phyloP scores from a whole-genome alignment of 129 eudicot genomes.

The Arctium lappa region DNA sequence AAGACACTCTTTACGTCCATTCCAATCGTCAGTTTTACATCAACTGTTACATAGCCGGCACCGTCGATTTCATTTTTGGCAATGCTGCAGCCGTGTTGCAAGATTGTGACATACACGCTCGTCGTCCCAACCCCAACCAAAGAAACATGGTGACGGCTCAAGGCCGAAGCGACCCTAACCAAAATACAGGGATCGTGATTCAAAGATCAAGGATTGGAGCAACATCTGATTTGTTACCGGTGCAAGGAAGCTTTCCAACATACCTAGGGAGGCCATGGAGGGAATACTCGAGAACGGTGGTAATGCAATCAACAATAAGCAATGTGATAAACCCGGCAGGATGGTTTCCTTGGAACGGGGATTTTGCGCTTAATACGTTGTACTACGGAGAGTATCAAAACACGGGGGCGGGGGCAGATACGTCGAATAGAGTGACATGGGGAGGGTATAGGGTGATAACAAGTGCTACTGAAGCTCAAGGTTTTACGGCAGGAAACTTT shows the following conservation, averaged over 20 bases:
- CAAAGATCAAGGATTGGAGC: slow-evolving; percentile 67
- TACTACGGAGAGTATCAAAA: slow-evolving; percentile 68
- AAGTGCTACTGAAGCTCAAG: slow-evolving; percentile 55
- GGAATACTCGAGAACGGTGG: slow-evolving; percentile 68
- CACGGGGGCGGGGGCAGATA: slow-evolving; percentile 65
- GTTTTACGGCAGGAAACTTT: slow-evolving; percentile 52
- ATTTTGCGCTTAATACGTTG: slow-evolving; percentile 62
- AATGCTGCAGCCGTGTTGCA: slow-evolving; percentile 73
- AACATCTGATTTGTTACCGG: slow-evolving; percentile 55
- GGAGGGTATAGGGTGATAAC: slow-evolving; percentile 58
- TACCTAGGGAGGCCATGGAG: slow-evolving; percentile 88
- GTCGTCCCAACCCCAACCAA: slow-evolving; percentile 59
- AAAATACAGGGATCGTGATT: slow-evolving; percentile 81
- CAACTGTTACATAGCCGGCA: slow-evolving; percentile 55
- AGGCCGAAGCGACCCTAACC: slow-evolving; percentile 82
- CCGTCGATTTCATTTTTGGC: slow-evolving; percentile 88
- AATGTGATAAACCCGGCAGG: slow-evolving; percentile 69
- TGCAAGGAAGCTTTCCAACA: slow-evolving; percentile 50
- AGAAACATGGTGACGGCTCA: slow-evolving; percentile 85
- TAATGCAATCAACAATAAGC: slow-evolving; percentile 56
- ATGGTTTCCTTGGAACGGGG: slow-evolving; percentile 72
- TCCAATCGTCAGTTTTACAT: slow-evolving; percentile 75
- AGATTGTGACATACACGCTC: slow-evolving; percentile 81
- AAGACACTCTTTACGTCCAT: slow-evolving; percentile 87
- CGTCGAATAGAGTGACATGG: slow-evolving; percentile 65